A percentile compares a stretch with the other conserved stretches of the same genome.
Conservation (phyloP, 768 basidiomycete genomes). For the Russula sp. region DNA sequence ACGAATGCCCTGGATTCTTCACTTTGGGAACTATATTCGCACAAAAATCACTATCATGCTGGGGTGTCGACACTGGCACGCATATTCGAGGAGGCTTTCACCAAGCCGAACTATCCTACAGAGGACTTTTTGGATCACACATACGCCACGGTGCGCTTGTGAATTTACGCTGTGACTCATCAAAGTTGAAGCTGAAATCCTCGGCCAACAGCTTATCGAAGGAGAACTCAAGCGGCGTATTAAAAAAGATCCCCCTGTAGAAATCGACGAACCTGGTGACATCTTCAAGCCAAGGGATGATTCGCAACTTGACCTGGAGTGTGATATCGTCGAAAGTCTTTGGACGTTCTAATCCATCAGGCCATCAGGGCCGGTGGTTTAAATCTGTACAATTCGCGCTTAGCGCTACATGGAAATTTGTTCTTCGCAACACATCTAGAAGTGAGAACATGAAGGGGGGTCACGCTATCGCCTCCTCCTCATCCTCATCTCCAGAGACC, state of each 20-base stretch:
- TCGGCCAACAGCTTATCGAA: constrained; percentile 62
- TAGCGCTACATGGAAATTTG: constrained; percentile 4
- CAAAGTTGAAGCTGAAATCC: not conserved
- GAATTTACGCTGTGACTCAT: not conserved
- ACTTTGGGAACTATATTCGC: constrained; percentile 84
- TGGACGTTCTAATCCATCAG: constrained; percentile 23
- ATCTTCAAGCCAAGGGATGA: constrained; percentile 17
- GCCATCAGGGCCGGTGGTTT: not conserved
- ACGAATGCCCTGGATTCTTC: constrained; percentile 82
- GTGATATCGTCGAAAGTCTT: constrained; percentile 31
- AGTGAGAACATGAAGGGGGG: not conserved
- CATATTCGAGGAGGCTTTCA: constrained; percentile 87
- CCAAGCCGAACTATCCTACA: constrained; percentile 83
- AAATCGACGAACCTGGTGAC: constrained; percentile 23
- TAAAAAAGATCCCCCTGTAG: constrained; percentile 63
- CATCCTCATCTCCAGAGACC: constrained; percentile 91
- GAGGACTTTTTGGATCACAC: constrained; percentile 97
- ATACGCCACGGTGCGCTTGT: constrained; percentile 60
- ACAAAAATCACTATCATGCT: constrained; percentile 76
- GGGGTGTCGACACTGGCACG: constrained; percentile 81
- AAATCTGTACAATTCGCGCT: not conserved
- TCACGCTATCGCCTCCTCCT: constrained; percentile 35
- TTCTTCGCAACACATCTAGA: not conserved
- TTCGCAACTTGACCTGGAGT: constrained; percentile 30
- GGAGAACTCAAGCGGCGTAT: constrained; percentile 75